A percentile compares a stretch with the other conserved stretches of the same genome.
Evolutionary conservation across 2,329 filamentous ascomycete genomes (phyloP).

Genomic region (Fusarium solani-melongenae): DNA sequence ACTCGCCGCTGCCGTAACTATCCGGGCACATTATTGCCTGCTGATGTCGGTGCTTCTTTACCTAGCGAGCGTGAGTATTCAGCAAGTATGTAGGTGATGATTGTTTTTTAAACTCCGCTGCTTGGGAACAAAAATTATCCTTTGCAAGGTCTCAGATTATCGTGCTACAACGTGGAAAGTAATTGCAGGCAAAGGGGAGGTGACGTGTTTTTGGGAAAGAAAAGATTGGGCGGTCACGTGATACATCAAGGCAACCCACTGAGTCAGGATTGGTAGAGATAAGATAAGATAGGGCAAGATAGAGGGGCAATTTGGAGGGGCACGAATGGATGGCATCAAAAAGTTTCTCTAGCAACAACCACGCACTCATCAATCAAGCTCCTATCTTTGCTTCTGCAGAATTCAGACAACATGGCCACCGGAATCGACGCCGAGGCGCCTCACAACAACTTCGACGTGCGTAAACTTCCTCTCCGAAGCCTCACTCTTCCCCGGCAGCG

Average conservation of each 20-base stretch:
- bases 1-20: not conserved
- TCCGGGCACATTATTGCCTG: not conserved
- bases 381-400: not conserved
- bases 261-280: not conserved
- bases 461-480: slow-evolving; percentile 16
- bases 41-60: no score
- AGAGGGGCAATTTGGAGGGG: not conserved
- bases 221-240: not conserved
- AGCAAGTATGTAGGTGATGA: not conserved
- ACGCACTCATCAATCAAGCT: not conserved
- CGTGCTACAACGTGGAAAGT: no score
- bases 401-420: not conserved
- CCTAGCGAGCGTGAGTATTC: no score
- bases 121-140: not conserved
- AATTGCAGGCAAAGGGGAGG: not conserved
- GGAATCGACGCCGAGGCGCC: slow-evolving; percentile 44
- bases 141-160: not conserved
- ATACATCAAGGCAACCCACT: not conserved
- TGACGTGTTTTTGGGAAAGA: not conserved
- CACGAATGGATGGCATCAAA: not conserved
- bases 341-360: not conserved
- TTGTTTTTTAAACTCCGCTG: not conserved
- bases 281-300: not conserved
- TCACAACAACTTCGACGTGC: slow-evolving; percentile 52
- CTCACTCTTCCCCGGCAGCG: not conserved